phyloP scores from a whole-genome alignment of 495 filamentous ascomycete genomes.

The Lineolata rhizophorae region DNA sequence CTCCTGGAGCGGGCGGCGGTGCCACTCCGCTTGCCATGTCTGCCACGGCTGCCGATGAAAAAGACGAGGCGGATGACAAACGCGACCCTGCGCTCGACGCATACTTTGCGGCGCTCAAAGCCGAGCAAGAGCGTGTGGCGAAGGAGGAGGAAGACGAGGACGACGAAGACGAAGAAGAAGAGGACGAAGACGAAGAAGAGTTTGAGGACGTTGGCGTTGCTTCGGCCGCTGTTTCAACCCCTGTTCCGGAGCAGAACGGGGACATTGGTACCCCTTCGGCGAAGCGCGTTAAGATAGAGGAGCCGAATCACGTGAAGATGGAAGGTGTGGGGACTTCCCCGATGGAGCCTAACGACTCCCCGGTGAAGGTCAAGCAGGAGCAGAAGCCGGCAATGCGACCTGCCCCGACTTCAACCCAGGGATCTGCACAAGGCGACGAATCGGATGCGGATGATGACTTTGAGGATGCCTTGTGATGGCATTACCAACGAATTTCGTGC shows the following conservation, averaged over 20 bases:
- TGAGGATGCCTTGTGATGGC: constrained; percentile 11
- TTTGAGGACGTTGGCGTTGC: constrained; percentile 12
- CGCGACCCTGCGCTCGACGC: constrained; percentile 23
- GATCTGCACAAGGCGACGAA: constrained; percentile 9
- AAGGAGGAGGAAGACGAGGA: constrained; percentile 21
- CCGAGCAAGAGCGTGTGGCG: constrained; percentile 14
- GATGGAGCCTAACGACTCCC: background rate
- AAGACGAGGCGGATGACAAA: constrained; percentile 29
- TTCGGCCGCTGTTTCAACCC: background rate
- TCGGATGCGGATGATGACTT: constrained; percentile 12
- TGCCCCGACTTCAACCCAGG: constrained; percentile 1
- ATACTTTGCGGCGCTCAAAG: constrained; percentile 30
- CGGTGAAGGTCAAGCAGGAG: background rate
- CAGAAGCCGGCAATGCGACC: background rate
- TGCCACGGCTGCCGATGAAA: constrained; percentile 25
- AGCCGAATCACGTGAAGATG: background rate
- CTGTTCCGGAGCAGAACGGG: background rate
- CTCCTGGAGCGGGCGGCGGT: background rate
- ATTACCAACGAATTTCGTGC: too few species aligned
- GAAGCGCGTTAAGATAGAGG: background rate
- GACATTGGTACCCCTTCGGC: background rate
- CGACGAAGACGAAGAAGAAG: constrained; percentile 21
- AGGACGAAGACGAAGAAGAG: constrained; percentile 13
- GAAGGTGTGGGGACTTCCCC: background rate
- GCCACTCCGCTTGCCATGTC: background rate